phyloP scores from a whole-genome alignment of 139 green algal species.

The Asterochloris erici region DNA sequence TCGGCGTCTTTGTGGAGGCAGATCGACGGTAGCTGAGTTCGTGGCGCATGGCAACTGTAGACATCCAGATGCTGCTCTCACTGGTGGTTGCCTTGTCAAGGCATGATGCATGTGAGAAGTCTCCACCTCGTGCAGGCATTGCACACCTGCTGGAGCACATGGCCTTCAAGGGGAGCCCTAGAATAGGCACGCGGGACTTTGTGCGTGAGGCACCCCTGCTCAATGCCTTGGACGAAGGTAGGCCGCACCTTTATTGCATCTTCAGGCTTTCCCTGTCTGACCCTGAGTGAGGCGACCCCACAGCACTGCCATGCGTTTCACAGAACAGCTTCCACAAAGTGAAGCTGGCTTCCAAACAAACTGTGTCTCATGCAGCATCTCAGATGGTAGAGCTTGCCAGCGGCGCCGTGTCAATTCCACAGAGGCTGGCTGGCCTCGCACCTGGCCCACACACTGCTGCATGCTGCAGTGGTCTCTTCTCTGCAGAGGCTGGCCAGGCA shows the following conservation, averaged over 20 bases:
- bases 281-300: not conserved
- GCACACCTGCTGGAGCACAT: constrained; percentile 89
- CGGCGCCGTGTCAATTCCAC: too few relatives aligned
- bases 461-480: too few relatives aligned
- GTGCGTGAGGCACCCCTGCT: constrained; percentile 52
- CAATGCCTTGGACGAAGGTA: constrained; percentile 67
- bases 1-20: too few relatives aligned
- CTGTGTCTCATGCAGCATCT: not conserved
- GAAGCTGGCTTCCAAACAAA: not conserved
- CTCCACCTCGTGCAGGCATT: constrained; percentile 36
- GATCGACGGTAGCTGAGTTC: too few relatives aligned
- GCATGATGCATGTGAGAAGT: not conserved
- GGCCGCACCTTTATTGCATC: not conserved
- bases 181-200: constrained; percentile 49
- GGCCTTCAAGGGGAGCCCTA: constrained; percentile 73
- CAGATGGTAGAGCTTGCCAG: not conserved
- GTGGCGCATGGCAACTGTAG: too few relatives aligned
- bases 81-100: not conserved
- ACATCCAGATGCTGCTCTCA: not conserved
- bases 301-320: not conserved
- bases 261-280: too few relatives aligned
- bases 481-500: too few relatives aligned
- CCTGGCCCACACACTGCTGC: too few relatives aligned
- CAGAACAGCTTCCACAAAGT: not conserved
- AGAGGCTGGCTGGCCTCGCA: too few relatives aligned